Conservation (phyloP, 163 green algal genomes). For the Chlamydomonas reinhardtii region DNA sequence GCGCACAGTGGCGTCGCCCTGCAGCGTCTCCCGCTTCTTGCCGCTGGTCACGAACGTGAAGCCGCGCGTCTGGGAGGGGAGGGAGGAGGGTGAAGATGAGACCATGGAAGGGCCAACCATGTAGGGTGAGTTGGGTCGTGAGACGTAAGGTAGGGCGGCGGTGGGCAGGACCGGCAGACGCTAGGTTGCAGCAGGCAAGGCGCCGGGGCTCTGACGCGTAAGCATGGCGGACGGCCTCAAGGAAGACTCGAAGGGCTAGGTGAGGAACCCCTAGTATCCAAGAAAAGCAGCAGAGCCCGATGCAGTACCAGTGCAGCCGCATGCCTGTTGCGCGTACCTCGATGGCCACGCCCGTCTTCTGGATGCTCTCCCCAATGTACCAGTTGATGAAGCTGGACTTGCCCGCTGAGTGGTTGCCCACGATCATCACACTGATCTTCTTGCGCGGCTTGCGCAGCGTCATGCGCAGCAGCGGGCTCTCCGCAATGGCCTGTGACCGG, state of each 20-base stretch:
- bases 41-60: slow-evolving; percentile 79
- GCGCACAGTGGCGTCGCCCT: slow-evolving; percentile 77
- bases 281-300: no score
- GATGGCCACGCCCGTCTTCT: slow-evolving; percentile 73
- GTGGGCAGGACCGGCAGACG: no score
- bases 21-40: slow-evolving; percentile 78
- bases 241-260: no score
- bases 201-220: neutral
- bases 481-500: slow-evolving; percentile 16
- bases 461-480: slow-evolving; percentile 44
- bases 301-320: no score
- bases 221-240: neutral
- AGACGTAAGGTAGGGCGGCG: neutral
- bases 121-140: neutral
- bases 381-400: slow-evolving; percentile 86
- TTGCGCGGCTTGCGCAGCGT: slow-evolving; percentile 52
- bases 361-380: slow-evolving; percentile 68
- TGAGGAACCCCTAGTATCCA: no score
- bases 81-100: no score
- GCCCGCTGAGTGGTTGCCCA: slow-evolving; percentile 79
- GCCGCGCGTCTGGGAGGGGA: slow-evolving; percentile 62
- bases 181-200: no score
- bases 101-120: neutral
- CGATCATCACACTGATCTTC: slow-evolving; percentile 73
- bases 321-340: slow-evolving; percentile 12